A percentile compares a stretch with the other conserved stretches of the same genome.
These are phyloP conservation scores for Rossbeevera mucosa DNA, from an alignment of 768 basidiomycete genomes.

Conservation along the genomic window DNA sequence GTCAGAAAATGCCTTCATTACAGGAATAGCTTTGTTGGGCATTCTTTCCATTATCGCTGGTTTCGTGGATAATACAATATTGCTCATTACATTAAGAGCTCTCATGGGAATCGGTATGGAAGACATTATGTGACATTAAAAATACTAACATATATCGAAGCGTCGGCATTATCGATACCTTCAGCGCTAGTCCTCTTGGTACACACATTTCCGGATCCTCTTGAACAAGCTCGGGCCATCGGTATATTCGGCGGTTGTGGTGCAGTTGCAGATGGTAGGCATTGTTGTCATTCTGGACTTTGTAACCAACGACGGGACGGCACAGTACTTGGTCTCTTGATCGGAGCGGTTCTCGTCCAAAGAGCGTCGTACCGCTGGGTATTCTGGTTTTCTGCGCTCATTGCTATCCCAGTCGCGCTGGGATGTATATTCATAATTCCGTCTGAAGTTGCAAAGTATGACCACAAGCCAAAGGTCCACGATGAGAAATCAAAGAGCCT, in stretches of 20 bases:
- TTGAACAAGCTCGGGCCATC: constrained; percentile 45
- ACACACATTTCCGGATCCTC: constrained; percentile 44
- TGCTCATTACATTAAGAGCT: constrained; percentile 48
- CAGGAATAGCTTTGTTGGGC: constrained; percentile 39
- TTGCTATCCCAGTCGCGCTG: constrained; percentile 33
- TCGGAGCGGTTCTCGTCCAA: constrained; percentile 42
- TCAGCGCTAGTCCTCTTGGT: constrained; percentile 49
- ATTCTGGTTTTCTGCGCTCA: constrained; percentile 44
- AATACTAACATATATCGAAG: constrained; percentile 21
- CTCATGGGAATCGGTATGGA: constrained; percentile 44
- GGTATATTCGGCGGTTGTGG: constrained; percentile 44
- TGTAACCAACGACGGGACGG: background rate
- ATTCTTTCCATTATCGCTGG: constrained; percentile 43
- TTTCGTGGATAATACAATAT: constrained; percentile 43
- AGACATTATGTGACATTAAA: background rate
- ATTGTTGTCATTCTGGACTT: background rate
- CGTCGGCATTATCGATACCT: constrained; percentile 48
- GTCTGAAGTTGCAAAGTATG: constrained; percentile 5
- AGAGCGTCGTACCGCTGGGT: constrained; percentile 46
- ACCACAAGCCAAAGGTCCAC: background rate
- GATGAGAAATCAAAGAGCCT: constrained; percentile 28
- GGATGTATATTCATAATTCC: constrained; percentile 36
- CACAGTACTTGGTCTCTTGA: constrained; percentile 38
- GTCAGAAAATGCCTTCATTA: constrained; percentile 39
- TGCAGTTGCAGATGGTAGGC: constrained; percentile 41